These are phyloP conservation scores for Bretziella fagacearum DNA, from an alignment of 2,329 filamentous ascomycete species.

Conservation along the genomic window DNA sequence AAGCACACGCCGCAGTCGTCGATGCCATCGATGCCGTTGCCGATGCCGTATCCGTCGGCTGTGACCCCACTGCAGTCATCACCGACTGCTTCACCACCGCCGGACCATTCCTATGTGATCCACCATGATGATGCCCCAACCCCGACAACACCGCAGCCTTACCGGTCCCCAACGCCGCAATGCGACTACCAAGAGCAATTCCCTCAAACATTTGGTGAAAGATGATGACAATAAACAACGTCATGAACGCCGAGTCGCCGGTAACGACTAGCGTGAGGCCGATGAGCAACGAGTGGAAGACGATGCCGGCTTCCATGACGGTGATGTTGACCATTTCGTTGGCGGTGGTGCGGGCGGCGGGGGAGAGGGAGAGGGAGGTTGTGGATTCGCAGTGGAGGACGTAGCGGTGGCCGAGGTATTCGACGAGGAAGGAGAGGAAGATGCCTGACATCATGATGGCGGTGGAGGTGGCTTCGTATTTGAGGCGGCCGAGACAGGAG, in stretches of 20 bases:
- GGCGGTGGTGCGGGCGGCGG: conserved; percentile 19
- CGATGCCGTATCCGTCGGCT: not conserved
- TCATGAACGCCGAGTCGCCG: conserved; percentile 37
- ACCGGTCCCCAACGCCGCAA: conserved; percentile 37
- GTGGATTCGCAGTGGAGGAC: conserved; percentile 24
- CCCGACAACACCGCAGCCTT: conserved; percentile 15
- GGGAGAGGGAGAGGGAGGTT: conserved; percentile 17
- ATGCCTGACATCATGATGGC: conserved; percentile 59
- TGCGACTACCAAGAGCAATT: conserved; percentile 48
- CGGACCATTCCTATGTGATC: too few species aligned
- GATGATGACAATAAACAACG: conserved; percentile 49
- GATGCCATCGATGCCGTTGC: conserved; percentile 3
- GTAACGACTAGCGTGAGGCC: conserved; percentile 46
- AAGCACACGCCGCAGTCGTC: conserved; percentile 13
- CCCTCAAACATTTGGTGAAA: conserved; percentile 71
- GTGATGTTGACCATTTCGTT: conserved; percentile 42
- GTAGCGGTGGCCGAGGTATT: conserved; percentile 47
- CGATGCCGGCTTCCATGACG: conserved; percentile 55
- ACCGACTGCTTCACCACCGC: not conserved
- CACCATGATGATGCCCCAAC: conserved; percentile 17
- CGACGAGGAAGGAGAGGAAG: conserved; percentile 54
- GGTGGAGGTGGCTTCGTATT: conserved; percentile 52
- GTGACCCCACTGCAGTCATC: too few species aligned
- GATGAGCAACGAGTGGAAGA: conserved; percentile 56
- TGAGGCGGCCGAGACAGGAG: conserved; percentile 46